Conservation (phyloP, 805 yeast genomes). For the Candida chilensis region DNA sequence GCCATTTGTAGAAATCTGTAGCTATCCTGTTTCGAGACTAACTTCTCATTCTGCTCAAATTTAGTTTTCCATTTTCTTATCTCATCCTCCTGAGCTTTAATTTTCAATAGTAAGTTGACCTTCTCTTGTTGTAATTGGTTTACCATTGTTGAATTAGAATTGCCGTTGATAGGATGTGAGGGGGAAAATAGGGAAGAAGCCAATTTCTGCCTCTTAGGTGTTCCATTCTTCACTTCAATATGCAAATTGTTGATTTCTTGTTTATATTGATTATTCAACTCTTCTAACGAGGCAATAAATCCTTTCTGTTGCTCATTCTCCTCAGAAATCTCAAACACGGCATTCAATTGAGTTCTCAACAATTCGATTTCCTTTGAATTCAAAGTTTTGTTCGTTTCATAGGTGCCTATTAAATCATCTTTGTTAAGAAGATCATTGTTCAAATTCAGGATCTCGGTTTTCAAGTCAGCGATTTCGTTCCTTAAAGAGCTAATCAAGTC, state of each 20-base stretch:
- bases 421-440: too few relatives aligned
- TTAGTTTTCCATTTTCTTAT: conserved; percentile 25
- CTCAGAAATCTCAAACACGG: conserved; percentile 14
- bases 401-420: conserved; percentile 17
- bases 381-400: conserved; percentile 41
- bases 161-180: neutral
- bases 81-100: conserved; percentile 24
- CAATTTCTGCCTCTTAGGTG: neutral
- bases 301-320: conserved; percentile 7
- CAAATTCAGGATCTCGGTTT: conserved; percentile 3
- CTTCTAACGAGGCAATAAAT: conserved; percentile 25
- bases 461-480: conserved; percentile 1
- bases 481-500: conserved; percentile 3
- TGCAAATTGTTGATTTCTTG: conserved; percentile 35
- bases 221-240: conserved; percentile 22
- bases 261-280: conserved; percentile 48
- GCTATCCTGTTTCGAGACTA: conserved; percentile 10
- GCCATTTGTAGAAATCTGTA: conserved; percentile 52
- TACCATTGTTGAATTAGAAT: too few relatives aligned
- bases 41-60: conserved; percentile 14
- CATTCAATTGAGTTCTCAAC: conserved; percentile 46
- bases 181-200: neutral
- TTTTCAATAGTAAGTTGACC: conserved; percentile 20
- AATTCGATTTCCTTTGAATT: conserved; percentile 52
- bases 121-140: conserved; percentile 36